Evolutionary conservation across 768 basidiomycete species (phyloP).

Genomic region (Collybia nuda): DNA sequence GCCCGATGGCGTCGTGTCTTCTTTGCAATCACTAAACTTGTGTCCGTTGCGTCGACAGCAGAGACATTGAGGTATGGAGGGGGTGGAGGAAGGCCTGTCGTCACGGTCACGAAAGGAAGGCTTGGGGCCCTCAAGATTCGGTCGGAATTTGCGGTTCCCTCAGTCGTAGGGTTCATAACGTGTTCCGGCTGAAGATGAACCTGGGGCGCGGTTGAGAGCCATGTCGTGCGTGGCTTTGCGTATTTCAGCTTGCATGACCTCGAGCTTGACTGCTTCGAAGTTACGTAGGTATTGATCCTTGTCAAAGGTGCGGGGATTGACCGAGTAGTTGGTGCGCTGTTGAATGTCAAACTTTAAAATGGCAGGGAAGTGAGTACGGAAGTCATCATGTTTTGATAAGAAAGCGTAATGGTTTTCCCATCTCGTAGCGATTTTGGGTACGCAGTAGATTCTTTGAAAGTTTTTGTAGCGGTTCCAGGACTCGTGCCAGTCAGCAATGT

Average conservation of each 20-base stretch:
- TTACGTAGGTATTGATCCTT: not conserved
- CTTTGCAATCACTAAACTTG: constrained; percentile 7
- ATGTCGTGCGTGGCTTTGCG: not conserved
- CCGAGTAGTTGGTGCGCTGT: constrained; percentile 1
- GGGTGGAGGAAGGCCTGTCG: not conserved
- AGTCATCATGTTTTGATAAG: constrained; percentile 6
- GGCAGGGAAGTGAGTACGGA: constrained; percentile 10
- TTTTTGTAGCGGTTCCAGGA: constrained; percentile 6
- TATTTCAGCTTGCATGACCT: not conserved
- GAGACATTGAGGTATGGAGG: constrained; percentile 14
- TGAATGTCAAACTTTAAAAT: constrained; percentile 1
- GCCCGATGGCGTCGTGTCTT: constrained; percentile 6
- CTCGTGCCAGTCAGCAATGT: constrained; percentile 14
- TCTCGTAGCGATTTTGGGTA: too few species aligned
- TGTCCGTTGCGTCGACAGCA: constrained; percentile 12
- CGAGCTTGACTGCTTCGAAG: not conserved
- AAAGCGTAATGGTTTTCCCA: not conserved
- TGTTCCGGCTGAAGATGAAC: too few species aligned
- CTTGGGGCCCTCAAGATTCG: not conserved
- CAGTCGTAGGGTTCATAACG: not conserved
- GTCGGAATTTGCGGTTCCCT: not conserved
- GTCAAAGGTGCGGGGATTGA: not conserved
- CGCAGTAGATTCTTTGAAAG: constrained; percentile 3
- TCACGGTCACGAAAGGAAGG: constrained; percentile 9
- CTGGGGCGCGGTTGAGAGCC: too few species aligned